Evolutionary conservation across 169 alveolate genomes (phyloP), one percentile per base, ranked within the genome.

Genomic region (Cryptosporidium ryanae): DNA sequence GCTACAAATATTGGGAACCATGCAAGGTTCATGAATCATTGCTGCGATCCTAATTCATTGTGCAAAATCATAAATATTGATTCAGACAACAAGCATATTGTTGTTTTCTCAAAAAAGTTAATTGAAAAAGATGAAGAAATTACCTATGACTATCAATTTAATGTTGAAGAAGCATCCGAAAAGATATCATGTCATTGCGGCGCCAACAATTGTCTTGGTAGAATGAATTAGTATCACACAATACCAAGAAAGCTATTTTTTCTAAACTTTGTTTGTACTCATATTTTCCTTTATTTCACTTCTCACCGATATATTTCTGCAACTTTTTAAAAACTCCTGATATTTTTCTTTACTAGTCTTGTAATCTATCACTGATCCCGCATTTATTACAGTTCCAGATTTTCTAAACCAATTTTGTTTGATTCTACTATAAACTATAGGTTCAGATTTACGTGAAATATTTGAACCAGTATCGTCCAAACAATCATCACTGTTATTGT

Each of bases 11-110:
- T 92, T 82, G 99, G 99, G 27, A 96, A 96, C 82, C 96, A 92
- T 82, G 98, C 99, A 29, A 92, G 99, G 63, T 98, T 96, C 90
- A 95, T 98, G 71, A 98, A 98, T 91, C 99, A 98, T 92, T 95
- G 98, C 68, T 98, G 99, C 87, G 98, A 96, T 93, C 97, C 97
- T 15, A 95, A 95, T 90, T 95, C 96, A 68, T 67, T 94, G 21
- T 95, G 98, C 91, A 93, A 95, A 64, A 90, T 95, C 17, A 91
- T 95, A 34, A 93, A 90, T 61, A 84, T 96, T 81, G 96, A 95
- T 32, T 82, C 92, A 44, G 97, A 96, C 29, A 93, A 93, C 90
- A 96, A 97, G 82, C 99, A 97, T 92, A 98, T 98, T 49, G 95
- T 98, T 57, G 93, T 98, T 23, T 95, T 95, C 68, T 98, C 99